These are phyloP conservation scores for Holtermannia corniformis DNA, from an alignment of 768 basidiomycete species.

Conservation along the genomic window DNA sequence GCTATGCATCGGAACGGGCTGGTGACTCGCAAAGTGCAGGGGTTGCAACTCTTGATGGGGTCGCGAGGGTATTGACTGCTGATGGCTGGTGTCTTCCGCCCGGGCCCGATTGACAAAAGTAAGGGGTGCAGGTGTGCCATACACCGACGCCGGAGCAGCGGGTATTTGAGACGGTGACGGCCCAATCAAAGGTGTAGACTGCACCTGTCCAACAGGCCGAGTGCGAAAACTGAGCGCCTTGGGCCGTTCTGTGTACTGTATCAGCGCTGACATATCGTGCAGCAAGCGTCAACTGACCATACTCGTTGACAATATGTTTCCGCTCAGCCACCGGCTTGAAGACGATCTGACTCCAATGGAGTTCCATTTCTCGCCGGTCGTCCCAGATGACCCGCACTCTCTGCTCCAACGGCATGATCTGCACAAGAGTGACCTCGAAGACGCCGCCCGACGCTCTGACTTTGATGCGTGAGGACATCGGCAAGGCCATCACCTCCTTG, in stretches of 20 bases:
- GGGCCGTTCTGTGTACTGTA: not conserved
- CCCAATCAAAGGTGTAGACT: too few relatives aligned
- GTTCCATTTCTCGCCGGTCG: slow-evolving; percentile 8
- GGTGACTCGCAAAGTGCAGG: too few relatives aligned
- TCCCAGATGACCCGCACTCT: slow-evolving; percentile 71
- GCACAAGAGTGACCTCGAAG: slow-evolving; percentile 71
- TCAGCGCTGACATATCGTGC: not conserved
- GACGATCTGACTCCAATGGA: not conserved
- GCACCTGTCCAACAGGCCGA: not conserved
- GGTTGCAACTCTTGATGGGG: too few relatives aligned
- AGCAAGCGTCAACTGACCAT: not conserved
- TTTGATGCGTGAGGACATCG: slow-evolving; percentile 66
- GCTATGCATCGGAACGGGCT: too few relatives aligned
- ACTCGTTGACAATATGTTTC: not conserved
- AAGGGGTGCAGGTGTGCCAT: too few relatives aligned
- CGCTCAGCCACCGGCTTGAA: not conserved
- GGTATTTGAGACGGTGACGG: too few relatives aligned
- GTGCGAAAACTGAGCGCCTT: not conserved
- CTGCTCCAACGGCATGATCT: slow-evolving; percentile 58
- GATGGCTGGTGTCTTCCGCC: too few relatives aligned
- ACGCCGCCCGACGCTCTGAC: slow-evolving; percentile 73
- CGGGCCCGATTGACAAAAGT: too few relatives aligned
- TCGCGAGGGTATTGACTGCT: too few relatives aligned
- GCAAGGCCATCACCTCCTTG: slow-evolving; percentile 59
- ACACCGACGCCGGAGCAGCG: too few relatives aligned